Evolutionary conservation across 169 alveolate species (phyloP).

Genomic region (Plasmodium coatneyi): DNA sequence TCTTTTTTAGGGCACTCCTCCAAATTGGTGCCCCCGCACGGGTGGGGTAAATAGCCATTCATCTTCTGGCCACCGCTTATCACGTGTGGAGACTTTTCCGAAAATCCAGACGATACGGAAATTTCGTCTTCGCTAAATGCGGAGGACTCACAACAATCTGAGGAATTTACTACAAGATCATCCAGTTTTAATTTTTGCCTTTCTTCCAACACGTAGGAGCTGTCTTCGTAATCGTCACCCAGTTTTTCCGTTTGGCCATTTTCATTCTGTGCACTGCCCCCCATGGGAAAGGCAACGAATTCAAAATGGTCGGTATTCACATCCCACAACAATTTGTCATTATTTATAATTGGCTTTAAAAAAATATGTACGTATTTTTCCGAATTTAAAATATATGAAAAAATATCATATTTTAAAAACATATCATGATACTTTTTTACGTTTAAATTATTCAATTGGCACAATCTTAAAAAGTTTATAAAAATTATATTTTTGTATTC

Average conservation of each 20-base stretch:
- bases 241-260: neutral
- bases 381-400: conserved; percentile 1
- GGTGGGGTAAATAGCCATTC: neutral
- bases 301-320: conserved; percentile 25
- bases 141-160: conserved; percentile 6
- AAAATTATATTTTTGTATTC: conserved; percentile 69
- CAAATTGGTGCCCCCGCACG: neutral
- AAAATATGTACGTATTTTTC: conserved; percentile 55
- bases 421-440: conserved; percentile 69
- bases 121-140: conserved; percentile 10
- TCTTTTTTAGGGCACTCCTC: neutral
- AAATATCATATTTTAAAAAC: conserved; percentile 66
- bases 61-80: neutral
- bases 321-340: conserved; percentile 75
- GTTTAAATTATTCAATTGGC: conserved; percentile 68
- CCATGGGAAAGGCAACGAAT: neutral
- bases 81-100: conserved; percentile 5
- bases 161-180: conserved; percentile 51
- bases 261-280: neutral
- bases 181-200: conserved; percentile 15
- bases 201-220: neutral
- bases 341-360: conserved; percentile 64
- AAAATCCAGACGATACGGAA: neutral
- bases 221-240: neutral
- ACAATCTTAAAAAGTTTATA: conserved; percentile 69